Percentiles rank a stretch among this genome's conserved stretches.
phyloP scores from a whole-genome alignment of 176 grass and related monocot species.

The Alopecurus myosuroides region DNA sequence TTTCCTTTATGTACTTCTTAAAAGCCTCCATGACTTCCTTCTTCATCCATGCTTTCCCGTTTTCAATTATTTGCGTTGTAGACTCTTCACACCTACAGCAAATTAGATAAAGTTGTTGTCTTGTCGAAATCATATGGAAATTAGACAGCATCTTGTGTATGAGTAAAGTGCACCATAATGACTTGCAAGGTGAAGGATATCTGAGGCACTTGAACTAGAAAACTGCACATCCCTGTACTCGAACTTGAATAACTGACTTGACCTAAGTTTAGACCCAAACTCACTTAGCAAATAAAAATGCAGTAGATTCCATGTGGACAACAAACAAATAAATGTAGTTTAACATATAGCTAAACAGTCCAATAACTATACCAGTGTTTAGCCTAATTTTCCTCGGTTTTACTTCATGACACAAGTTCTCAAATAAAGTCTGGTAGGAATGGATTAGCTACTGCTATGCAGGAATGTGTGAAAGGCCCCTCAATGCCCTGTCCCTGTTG shows the following conservation, averaged over 20 bases:
- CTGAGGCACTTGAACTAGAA: not conserved
- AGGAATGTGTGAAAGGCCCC: not conserved
- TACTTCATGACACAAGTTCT: not conserved
- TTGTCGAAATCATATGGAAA: not conserved
- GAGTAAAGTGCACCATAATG: not conserved
- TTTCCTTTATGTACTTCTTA: not conserved
- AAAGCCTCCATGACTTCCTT: slow-evolving; percentile 5
- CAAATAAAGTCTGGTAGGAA: not conserved
- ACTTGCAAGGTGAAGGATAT: not conserved
- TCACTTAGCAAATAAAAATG: not conserved
- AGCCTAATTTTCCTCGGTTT: not conserved
- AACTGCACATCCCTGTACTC: not conserved
- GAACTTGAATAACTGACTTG: not conserved
- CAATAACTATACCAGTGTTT: not conserved
- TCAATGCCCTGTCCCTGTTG: not conserved
- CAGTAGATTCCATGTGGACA: not conserved
- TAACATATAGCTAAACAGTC: not conserved
- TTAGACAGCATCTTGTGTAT: not conserved
- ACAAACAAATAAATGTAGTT: not conserved
- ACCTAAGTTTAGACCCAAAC: not conserved
- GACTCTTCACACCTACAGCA: not conserved
- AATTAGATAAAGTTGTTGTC: not conserved
- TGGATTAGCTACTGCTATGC: not conserved
- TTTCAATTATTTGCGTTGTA: not conserved
- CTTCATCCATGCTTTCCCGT: not conserved